Conservation (phyloP, 768 basidiomycete genomes). For the Wakefieldia striispora region DNA sequence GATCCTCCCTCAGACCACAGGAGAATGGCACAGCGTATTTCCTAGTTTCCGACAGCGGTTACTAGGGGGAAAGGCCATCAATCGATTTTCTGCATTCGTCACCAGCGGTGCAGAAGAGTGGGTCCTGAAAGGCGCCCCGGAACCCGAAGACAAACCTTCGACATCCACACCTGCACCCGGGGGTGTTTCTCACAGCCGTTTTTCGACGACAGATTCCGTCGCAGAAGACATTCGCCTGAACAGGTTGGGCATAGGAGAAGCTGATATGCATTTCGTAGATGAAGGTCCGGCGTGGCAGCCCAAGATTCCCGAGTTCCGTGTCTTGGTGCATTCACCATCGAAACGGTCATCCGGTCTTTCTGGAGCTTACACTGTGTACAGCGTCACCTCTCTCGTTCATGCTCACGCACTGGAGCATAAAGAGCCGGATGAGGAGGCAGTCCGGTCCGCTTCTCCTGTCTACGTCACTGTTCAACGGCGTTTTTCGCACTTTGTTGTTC, state of each 20-base stretch:
- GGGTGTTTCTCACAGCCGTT: conserved; percentile 23
- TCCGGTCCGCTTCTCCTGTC: conserved; percentile 37
- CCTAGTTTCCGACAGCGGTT: conserved; percentile 71
- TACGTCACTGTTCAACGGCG: conserved; percentile 76
- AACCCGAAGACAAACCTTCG: conserved; percentile 30
- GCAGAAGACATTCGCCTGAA: conserved; percentile 42
- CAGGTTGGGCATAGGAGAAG: conserved; percentile 48
- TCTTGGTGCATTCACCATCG: conserved; percentile 79
- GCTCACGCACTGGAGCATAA: conserved; percentile 17
- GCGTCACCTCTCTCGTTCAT: conserved; percentile 54
- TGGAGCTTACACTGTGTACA: conserved; percentile 74
- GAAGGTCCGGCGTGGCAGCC: conserved; percentile 69
- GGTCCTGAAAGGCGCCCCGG: conserved; percentile 61
- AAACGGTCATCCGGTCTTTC: conserved; percentile 66
- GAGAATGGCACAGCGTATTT: conserved; percentile 58
- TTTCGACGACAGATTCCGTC: conserved; percentile 33
- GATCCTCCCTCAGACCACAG: conserved; percentile 64
- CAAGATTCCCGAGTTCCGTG: conserved; percentile 68
- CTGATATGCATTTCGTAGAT: conserved; percentile 71
- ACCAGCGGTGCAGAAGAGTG: conserved; percentile 84
- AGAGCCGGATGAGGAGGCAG: conserved; percentile 16
- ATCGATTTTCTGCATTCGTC: conserved; percentile 85
- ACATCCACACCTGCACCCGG: conserved; percentile 6
- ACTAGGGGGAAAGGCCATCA: conserved; percentile 73
- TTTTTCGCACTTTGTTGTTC: conserved; percentile 80